Evolutionary conservation across 1,284 basidiomycete species (phyloP), one percentile per base, ranked within the genome.

Genomic region (Cyathus pygmaeus): DNA sequence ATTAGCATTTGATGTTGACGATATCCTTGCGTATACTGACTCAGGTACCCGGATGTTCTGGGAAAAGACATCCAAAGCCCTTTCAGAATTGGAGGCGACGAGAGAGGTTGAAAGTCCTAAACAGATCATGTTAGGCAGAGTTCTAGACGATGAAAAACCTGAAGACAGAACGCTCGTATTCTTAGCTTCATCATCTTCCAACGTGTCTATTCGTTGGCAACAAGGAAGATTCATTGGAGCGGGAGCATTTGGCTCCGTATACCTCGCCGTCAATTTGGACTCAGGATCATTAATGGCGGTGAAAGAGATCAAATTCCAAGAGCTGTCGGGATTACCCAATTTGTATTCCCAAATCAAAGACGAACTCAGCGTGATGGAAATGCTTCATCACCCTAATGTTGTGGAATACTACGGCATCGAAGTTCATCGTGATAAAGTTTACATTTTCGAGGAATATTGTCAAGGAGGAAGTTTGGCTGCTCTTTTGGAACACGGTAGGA

Each of bases 351-450:
- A 98, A 75, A 98, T 99, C 79, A 93, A 92, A 76, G 96, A 99
- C 76, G 98, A 99, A 80, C 91, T 99, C 65, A 93, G 90, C 68
- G 96, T 99, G 63, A 99, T 99, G 98, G 95, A 98, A 79, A 93
- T 99, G 91, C 87, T 99, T 31, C 94, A 94, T 66, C 98, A 99
- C 78, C 95, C 95, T 17, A 99, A 99, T 73, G 94, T 99, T 59
- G 98, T 99, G 60, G 96, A 99, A 78, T 99, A 99, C 79, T 99
- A 98, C 74, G 98, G 98, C 41, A 98, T 99, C 69, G 98, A 99
- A 78, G 97, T 99, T 5, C 97, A 99, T 76, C 92, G 98, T 24
- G 98, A 99, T 81, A 96, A 97, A 78, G 96, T 99, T 13, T 99
- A 98, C 81, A 99, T 99, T 67, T 99, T 99, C 75, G 96, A 99